Evolutionary conservation across 129 eudicot species (phyloP).

Genomic region (Gnaphalium uliginosum): DNA sequence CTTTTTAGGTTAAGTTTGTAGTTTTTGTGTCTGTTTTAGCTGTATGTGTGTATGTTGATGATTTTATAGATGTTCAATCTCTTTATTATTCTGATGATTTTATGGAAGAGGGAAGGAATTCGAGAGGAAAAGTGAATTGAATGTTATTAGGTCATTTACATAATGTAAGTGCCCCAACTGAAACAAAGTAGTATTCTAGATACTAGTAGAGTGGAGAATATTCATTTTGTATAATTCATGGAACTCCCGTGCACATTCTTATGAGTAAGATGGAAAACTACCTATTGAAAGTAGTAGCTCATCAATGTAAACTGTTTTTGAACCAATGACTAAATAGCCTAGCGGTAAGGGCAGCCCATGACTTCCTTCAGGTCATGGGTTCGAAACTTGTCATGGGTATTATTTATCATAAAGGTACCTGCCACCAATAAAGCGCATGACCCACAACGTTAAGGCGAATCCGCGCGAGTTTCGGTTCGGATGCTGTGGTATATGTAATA

Average conservation of each 20-base stretch:
- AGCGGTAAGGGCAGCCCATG: no score
- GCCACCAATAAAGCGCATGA: no score
- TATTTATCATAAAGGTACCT: no score
- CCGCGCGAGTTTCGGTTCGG: no score
- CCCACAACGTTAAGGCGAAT: no score
- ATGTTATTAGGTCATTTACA: neutral
- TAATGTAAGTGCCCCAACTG: neutral
- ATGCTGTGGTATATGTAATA: no score
- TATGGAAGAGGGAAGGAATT: neutral
- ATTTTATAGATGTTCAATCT: neutral
- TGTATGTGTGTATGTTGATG: slow-evolving; percentile 17
- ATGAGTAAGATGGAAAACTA: neutral
- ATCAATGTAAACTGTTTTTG: neutral
- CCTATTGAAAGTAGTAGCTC: neutral
- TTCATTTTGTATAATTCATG: slow-evolving; percentile 1
- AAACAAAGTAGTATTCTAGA: slow-evolving; percentile 14
- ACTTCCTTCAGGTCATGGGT: no score
- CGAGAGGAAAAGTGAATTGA: neutral
- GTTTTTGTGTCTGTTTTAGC: neutral
- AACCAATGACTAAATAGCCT: no score
- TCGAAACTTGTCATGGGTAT: no score
- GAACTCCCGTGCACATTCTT: neutral
- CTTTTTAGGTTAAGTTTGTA: neutral
- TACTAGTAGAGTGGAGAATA: neutral
- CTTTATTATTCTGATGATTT: neutral